phyloP scores from a whole-genome alignment of 2,329 filamentous ascomycete species.

The Graphilbum sp. region DNA sequence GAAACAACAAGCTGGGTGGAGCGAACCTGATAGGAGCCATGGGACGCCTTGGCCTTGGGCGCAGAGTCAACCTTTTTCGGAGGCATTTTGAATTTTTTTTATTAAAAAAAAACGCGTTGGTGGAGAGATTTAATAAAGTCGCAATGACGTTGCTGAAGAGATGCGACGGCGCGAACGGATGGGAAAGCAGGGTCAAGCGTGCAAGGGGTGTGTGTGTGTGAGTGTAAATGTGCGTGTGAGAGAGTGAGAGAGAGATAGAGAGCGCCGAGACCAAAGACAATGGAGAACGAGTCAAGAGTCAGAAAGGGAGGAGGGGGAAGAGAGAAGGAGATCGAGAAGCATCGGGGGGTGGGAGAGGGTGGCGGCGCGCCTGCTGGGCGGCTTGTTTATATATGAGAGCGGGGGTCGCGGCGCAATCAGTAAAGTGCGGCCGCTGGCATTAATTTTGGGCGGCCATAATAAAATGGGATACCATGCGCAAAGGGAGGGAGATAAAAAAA shows the following conservation, averaged over 20 bases:
- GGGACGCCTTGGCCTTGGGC: constrained; percentile 33
- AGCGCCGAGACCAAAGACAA: too few relatives aligned
- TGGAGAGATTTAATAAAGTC: constrained; percentile 1
- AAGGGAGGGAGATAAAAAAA: not conserved
- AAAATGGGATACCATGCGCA: not conserved
- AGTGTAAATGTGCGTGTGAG: not conserved
- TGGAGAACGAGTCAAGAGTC: constrained; percentile 2
- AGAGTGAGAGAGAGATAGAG: not conserved
- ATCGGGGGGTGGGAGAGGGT: constrained; percentile 23
- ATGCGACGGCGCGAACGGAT: constrained; percentile 4
- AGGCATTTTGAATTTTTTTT: constrained; percentile 40
- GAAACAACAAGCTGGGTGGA: not conserved
- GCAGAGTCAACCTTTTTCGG: constrained; percentile 36
- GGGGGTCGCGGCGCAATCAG: constrained; percentile 40
- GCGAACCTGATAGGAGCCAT: constrained; percentile 41
- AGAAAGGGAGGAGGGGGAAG: constrained; percentile 12
- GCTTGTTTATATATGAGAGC: constrained; percentile 43
- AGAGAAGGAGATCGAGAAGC: constrained; percentile 19
- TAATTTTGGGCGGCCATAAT: constrained; percentile 1
- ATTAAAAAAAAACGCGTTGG: too few relatives aligned
- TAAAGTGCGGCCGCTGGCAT: constrained; percentile 15
- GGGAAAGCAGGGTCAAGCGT: constrained; percentile 4
- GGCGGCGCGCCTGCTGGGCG: constrained; percentile 33
- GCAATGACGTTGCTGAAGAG: not conserved
- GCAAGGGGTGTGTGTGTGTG: constrained; percentile 1